phyloP scores from a whole-genome alignment of 129 eudicot genomes.

The Cynara cardunculus region DNA sequence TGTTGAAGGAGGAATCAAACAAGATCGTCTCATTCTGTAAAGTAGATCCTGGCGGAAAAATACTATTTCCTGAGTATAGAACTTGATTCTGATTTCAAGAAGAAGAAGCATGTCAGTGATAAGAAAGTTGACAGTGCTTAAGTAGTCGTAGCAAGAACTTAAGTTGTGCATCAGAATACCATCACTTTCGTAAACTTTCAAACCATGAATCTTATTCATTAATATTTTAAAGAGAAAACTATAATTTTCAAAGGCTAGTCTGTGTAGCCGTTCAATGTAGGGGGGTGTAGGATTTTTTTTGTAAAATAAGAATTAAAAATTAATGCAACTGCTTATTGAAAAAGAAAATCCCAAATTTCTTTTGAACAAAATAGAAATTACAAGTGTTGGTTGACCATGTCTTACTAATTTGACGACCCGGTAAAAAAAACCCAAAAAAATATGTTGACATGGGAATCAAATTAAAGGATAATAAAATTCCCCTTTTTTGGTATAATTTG shows the following conservation, averaged over 20 bases:
- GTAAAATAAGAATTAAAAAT: not conserved
- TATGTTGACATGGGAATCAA: not conserved
- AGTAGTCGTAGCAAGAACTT: not conserved
- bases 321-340: not conserved
- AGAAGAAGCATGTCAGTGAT: constrained; percentile 13
- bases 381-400: not conserved
- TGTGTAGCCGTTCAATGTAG: not conserved
- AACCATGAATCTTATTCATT: constrained; percentile 1
- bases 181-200: not conserved
- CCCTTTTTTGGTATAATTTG: not conserved
- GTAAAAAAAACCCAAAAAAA: not conserved
- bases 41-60: constrained; percentile 87
- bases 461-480: not conserved
- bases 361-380: not conserved
- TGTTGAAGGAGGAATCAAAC: constrained; percentile 79
- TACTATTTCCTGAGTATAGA: constrained; percentile 80
- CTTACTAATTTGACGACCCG: not conserved
- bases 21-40: constrained; percentile 78
- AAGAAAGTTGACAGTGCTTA: not conserved
- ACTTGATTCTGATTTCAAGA: constrained; percentile 62
- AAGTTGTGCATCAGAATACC: not conserved
- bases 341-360: not conserved
- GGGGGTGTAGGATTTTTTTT: not conserved
- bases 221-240: not conserved
- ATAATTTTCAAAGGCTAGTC: not conserved